Evolutionary conservation across 2,329 filamentous ascomycete species (phyloP), one percentile per base, ranked within the genome.

Genomic region (Fusarium euwallaceae): DNA sequence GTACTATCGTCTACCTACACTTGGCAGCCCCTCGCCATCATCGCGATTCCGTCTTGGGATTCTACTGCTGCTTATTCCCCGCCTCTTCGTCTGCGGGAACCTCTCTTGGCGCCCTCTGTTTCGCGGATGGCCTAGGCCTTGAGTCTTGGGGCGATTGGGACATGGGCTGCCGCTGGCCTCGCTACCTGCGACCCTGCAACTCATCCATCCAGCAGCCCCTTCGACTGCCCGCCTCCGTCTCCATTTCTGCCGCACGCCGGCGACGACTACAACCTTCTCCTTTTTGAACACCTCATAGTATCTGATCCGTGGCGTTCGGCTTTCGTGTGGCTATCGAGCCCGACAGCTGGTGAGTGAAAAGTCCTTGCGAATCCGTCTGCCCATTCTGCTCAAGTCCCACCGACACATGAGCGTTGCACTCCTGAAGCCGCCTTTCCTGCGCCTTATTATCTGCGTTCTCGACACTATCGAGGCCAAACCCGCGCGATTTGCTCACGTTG

Each of bases 121-220:
- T 67, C 71, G 76, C 81, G 80, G 78, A 83, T 83, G 82, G 82
- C 80, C 76, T 82, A 79, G 76, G 75, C 76, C 75, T 76, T 76
- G 78, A 81, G 72, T 75, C 65, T 78, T 74, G 79, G 76, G 80
- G 81, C 82, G 83, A 83, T 83, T 83, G 82, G 82, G 80, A 82
- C 75, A 78, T 82, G 82, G 80, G 81, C 82, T 82, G 78, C 75
- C 78, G 75, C 76, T 80, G 82, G 78, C 78, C 78, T 81, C 77
- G 76, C 78, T 78, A 76, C 77, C 76, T 76, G 72, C 77, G 78
- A 79, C 74, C 75, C 76, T 81, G 73, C 74, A 75, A 75, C 67
- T 77, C 69, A 70, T 76, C 73, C 65, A 68, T 67, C 71, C 75
- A 69, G 70, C 72, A 73, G 58, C 74, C 73, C 68, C 67, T 66